A percentile compares a stretch with the other conserved stretches of the same genome.
These are phyloP conservation scores for Aphanoascus verrucosus DNA, from an alignment of 2,329 filamentous ascomycete species.

Conservation along the genomic window DNA sequence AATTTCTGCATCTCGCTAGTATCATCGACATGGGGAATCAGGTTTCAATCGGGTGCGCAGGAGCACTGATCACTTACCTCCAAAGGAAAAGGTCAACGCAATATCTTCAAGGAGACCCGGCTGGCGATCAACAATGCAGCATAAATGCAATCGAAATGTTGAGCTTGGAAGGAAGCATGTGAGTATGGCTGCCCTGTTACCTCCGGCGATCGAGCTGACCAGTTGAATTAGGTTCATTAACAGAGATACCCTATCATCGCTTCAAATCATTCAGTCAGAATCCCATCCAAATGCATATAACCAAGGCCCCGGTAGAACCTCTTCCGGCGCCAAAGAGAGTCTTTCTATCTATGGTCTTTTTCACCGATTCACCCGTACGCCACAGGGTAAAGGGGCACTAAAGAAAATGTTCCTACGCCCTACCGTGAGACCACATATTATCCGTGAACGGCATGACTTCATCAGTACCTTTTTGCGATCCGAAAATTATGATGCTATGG, in stretches of 20 bases:
- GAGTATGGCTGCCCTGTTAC: slow-evolving; percentile 16
- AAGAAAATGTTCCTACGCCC: slow-evolving; percentile 76
- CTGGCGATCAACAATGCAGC: slow-evolving; percentile 45
- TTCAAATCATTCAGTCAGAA: slow-evolving; percentile 78
- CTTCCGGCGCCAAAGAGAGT: slow-evolving; percentile 62
- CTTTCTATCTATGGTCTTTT: slow-evolving; percentile 79
- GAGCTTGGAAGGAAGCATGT: slow-evolving; percentile 54
- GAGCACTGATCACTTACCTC: slow-evolving; percentile 73
- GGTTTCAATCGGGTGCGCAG: slow-evolving; percentile 70
- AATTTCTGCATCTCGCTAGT: slow-evolving; percentile 57
- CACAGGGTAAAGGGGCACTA: slow-evolving; percentile 64
- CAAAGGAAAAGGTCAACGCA: slow-evolving; percentile 55
- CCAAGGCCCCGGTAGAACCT: slow-evolving; percentile 53
- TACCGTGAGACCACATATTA: slow-evolving; percentile 54
- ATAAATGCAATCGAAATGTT: slow-evolving; percentile 64
- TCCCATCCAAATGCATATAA: slow-evolving; percentile 71
- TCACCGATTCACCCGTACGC: slow-evolving; percentile 59
- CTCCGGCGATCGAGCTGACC: slow-evolving; percentile 7
- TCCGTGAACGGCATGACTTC: slow-evolving; percentile 60
- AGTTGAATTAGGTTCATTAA: slow-evolving; percentile 62
- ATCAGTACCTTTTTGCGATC: slow-evolving; percentile 56
- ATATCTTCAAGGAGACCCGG: slow-evolving; percentile 51
- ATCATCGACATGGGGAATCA: slow-evolving; percentile 63
- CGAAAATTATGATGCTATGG: slow-evolving; percentile 52
- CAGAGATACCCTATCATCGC: slow-evolving; percentile 63